Evolutionary conservation across 768 basidiomycete species (phyloP), one percentile per base, ranked within the genome.

Genomic region (Cubamyces sp.): DNA sequence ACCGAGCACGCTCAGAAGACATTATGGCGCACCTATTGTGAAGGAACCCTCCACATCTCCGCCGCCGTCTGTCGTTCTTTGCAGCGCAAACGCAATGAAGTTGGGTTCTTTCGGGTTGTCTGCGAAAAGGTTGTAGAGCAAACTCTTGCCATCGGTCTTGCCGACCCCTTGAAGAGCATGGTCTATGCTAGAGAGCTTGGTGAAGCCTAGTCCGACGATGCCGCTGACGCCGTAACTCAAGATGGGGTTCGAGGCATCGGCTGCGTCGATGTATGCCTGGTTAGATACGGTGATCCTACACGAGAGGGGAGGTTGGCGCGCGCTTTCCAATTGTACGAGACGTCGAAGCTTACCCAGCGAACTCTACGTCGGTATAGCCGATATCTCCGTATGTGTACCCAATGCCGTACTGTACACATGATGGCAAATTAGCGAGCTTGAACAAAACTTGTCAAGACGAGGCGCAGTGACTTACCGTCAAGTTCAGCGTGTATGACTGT

Each of bases 201-300:
- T 86, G 69, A 93, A 93, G 40, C 93, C 92, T 14, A 93, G 81
- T 11, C 92, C 91, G 40, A 85, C 72, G 69, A 94, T 84, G 19
- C 92, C 92, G 64, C 76, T 70, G 16, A 90, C 87, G 19, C 88
- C 90, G 68, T 88, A 91, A 3, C 79, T 78, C 25, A 91, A 76
- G 3, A 88, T 87, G 12, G 92, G 90, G 72, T 94, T 92, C 51
- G 82, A 71, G n/a, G 85, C 89, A 8, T 68, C 60, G 11, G 82
- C 79, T 12, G 82, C 87, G 62, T 89, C 88, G 57, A 94, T 74
- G 68, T 84, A 84, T 7, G 89, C 91, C 78, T 94, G 92, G 1
- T 77, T 77, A n/a, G 85, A 67, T 54, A 92, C 78, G 7, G 80
- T 75, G 64, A 90, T 81, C 21, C 90, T 92, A 7, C 39, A 41